phyloP scores from a whole-genome alignment of 202 grass and related monocot genomes.

The Tripidium arundinaceum region DNA sequence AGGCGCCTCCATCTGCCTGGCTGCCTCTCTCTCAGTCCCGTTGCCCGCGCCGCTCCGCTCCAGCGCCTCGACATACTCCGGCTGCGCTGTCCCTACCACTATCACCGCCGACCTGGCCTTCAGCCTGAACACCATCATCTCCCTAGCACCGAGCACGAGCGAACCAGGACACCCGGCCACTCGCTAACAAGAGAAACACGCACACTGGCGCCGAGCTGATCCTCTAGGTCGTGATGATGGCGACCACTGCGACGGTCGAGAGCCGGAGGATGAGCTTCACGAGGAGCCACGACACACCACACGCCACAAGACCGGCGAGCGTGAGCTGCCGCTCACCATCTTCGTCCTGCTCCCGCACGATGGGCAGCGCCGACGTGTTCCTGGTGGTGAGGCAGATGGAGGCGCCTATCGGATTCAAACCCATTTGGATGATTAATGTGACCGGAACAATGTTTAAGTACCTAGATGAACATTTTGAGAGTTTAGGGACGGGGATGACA shows the following conservation, averaged over 20 bases:
- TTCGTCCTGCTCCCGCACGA: conserved; percentile 78
- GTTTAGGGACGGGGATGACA: too few relatives aligned
- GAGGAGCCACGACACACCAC: conserved; percentile 22
- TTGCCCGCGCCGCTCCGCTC: conserved; percentile 40
- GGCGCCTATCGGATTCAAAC: too few relatives aligned
- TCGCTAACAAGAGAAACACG: too few relatives aligned
- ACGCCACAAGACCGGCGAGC: not conserved
- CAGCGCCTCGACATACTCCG: conserved; percentile 56
- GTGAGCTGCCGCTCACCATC: conserved; percentile 52
- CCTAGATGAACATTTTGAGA: too few relatives aligned
- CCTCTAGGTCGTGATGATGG: conserved; percentile 66
- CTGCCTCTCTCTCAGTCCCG: too few relatives aligned
- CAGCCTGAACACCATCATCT: conserved; percentile 36
- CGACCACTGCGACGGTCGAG: conserved; percentile 36
- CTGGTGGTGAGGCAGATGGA: conserved; percentile 48
- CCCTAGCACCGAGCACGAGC: conserved; percentile 9
- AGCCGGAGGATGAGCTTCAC: conserved; percentile 36
- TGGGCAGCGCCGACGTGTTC: conserved; percentile 67
- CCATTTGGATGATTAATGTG: too few relatives aligned
- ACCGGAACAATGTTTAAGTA: too few relatives aligned
- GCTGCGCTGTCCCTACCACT: conserved; percentile 55
- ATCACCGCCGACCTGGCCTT: conserved; percentile 68
- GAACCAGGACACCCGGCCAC: conserved; percentile 44
- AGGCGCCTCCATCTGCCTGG: too few relatives aligned
- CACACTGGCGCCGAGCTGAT: conserved; percentile 45